phyloP scores from a whole-genome alignment of 345 rosid species.

The Arabidopsis suecica region DNA sequence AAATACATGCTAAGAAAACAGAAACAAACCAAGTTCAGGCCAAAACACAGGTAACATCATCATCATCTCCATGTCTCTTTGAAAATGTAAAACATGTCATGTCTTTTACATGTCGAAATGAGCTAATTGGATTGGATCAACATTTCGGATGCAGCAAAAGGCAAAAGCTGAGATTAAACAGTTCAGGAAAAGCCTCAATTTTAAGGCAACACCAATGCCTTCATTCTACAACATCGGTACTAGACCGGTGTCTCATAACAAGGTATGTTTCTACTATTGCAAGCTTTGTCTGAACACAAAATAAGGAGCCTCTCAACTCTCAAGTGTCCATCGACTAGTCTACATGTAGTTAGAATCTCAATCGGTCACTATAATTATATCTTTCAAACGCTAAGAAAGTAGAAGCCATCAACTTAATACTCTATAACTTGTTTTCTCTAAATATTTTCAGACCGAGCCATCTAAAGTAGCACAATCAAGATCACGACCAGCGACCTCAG shows the following conservation, averaged over 20 bases:
- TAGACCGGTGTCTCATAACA: slow-evolving; percentile 47
- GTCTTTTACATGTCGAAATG: neutral
- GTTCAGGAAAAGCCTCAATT: slow-evolving; percentile 75
- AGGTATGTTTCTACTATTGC: slow-evolving; percentile 50
- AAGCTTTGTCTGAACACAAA: neutral
- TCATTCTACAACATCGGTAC: slow-evolving; percentile 62
- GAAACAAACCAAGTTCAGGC: slow-evolving; percentile 71
- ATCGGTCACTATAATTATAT: neutral
- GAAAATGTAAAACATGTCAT: slow-evolving; percentile 7
- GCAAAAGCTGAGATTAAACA: slow-evolving; percentile 69
- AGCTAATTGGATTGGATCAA: neutral
- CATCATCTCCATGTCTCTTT: slow-evolving; percentile 11
- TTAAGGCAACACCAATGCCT: slow-evolving; percentile 91
- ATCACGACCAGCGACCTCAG: slow-evolving; percentile 23
- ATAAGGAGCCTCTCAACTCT: neutral
- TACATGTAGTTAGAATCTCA: neutral
- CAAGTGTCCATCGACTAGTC: neutral
- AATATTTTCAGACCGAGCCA: slow-evolving; percentile 31
- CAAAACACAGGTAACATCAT: slow-evolving; percentile 61
- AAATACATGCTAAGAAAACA: slow-evolving; percentile 72
- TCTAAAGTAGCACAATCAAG: slow-evolving; percentile 26
- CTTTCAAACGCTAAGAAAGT: slow-evolving; percentile 1
- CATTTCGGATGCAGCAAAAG: slow-evolving; percentile 58
- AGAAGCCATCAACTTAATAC: neutral
- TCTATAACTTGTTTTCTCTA: slow-evolving; percentile 10